phyloP scores from a whole-genome alignment of 495 filamentous ascomycete genomes.

The Hyaloscypha bicolor region DNA sequence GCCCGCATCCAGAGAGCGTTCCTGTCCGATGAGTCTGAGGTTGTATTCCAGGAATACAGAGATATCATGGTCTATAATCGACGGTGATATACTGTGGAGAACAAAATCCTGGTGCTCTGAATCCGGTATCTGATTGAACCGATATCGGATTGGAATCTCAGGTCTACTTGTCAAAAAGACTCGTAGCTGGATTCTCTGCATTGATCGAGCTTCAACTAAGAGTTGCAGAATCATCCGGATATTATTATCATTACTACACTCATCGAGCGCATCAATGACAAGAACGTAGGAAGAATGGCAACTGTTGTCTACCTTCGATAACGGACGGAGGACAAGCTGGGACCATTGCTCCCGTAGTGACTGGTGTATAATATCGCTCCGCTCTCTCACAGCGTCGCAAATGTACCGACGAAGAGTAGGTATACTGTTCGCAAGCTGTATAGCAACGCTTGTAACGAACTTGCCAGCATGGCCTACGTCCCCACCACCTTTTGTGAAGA shows the following conservation, averaged over 20 bases:
- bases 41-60: not conserved
- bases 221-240: not conserved
- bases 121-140: not conserved
- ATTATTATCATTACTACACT: not conserved
- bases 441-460: not conserved
- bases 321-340: not conserved
- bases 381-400: not conserved
- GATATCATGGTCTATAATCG: not conserved
- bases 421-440: not conserved
- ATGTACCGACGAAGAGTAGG: not conserved
- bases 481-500: constrained; percentile 1
- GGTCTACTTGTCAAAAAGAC: not conserved
- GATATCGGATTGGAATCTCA: not conserved
- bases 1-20: not conserved
- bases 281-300: not conserved
- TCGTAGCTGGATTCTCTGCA: not conserved
- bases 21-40: not conserved
- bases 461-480: not conserved
- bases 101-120: not conserved
- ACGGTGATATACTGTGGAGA: not conserved
- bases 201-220: not conserved
- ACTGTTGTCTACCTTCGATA: not conserved
- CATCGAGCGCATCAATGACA: not conserved
- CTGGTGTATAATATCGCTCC: not conserved
- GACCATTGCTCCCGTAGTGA: not conserved